Base-by-base conservation (phyloP, 192 early-diverging fungal genomes). In the Pilobolus umbonatus region DNA sequence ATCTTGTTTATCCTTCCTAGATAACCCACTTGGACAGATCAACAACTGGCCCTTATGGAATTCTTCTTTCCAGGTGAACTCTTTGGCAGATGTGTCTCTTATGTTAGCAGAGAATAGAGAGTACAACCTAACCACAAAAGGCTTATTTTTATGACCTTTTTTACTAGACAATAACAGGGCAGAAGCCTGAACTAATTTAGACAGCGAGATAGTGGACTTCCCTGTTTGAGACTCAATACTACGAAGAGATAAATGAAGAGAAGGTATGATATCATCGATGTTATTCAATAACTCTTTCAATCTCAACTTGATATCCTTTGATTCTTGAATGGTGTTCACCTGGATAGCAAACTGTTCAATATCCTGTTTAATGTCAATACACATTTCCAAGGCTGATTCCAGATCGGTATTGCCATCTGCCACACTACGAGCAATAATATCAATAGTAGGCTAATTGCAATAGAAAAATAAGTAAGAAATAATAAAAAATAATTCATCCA, bases 61-160 rank as follows among this genome's bases (percentile, higher is more conserved):
- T 52, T 92, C 90, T 63, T 92, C 90, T 61, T 89, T 89, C 90
- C 90, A 92, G 2, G 89, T 91, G 51, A 81, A 85, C 15, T 87
- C 86, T 25, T 88, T 86, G 4, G 63, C 46, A 5, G 77, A 64
- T 53, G 80, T 80, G 12, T 81, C 75, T 3, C 87, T 60, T 0
- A 85, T 77, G 7, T 84, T 86, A 0, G 74, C 81, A 7, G 76
- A 65, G 65, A 92, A 92, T 57, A 90, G 57, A 3, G 78, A 83
- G 63, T 89, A 92, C 28, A 91, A 61, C 3, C 73, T 79, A 17
- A 85, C 55, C 0, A 52, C 54, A 61, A 87, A 87, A 0, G 22
- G 28, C 1, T 29, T 51, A 5, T 38, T n/a, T 14, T 62, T 46
- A 4, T n/a, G n/a, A 15, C 29, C 54, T 57, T 72, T 57, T 12